These are phyloP conservation scores for Claviceps humidiphila DNA, from an alignment of 2,329 filamentous ascomycete genomes.

Conservation along the genomic window DNA sequence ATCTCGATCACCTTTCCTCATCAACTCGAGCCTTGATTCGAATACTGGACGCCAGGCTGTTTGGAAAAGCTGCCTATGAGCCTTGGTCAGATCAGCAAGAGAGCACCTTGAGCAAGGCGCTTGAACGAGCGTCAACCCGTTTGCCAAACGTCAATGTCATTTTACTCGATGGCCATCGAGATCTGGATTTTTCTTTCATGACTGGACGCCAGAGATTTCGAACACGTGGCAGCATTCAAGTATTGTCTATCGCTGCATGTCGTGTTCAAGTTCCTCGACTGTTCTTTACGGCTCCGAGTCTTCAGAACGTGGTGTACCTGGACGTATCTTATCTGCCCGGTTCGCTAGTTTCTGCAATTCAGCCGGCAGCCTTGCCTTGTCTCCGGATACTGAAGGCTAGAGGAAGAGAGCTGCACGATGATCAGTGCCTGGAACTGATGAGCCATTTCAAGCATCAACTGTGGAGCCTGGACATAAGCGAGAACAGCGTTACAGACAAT, in stretches of 20 bases:
- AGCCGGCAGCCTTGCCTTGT: slow-evolving; percentile 24
- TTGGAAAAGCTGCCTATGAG: slow-evolving; percentile 25
- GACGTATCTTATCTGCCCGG: slow-evolving; percentile 38
- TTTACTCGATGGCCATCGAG: slow-evolving; percentile 32
- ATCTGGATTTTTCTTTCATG: slow-evolving; percentile 29
- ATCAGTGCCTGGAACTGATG: slow-evolving; percentile 14
- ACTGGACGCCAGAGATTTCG: slow-evolving; percentile 8
- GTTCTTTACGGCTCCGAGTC: slow-evolving; percentile 25
- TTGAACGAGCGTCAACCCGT: slow-evolving; percentile 23
- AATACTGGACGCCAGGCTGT: slow-evolving; percentile 34
- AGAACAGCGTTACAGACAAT: slow-evolving; percentile 38
- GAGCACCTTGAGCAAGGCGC: slow-evolving; percentile 21
- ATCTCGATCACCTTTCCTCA: slow-evolving; percentile 20
- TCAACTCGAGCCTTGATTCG: slow-evolving; percentile 30
- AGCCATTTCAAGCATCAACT: slow-evolving; percentile 26
- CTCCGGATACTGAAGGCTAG: slow-evolving; percentile 40
- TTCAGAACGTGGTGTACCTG: slow-evolving; percentile 34
- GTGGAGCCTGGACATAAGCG: slow-evolving; percentile 43
- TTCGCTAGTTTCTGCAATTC: slow-evolving; percentile 25
- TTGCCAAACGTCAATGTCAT: slow-evolving; percentile 34
- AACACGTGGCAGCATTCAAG: slow-evolving; percentile 9
- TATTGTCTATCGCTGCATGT: slow-evolving; percentile 34
- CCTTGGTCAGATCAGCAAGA: slow-evolving; percentile 27
- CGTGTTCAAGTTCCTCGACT: slow-evolving; percentile 24
- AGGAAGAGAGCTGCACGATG: slow-evolving; percentile 32